Evolutionary conservation across 768 basidiomycete species (phyloP), one percentile per base, ranked within the genome.

Genomic region (Macrocybe gigantea): DNA sequence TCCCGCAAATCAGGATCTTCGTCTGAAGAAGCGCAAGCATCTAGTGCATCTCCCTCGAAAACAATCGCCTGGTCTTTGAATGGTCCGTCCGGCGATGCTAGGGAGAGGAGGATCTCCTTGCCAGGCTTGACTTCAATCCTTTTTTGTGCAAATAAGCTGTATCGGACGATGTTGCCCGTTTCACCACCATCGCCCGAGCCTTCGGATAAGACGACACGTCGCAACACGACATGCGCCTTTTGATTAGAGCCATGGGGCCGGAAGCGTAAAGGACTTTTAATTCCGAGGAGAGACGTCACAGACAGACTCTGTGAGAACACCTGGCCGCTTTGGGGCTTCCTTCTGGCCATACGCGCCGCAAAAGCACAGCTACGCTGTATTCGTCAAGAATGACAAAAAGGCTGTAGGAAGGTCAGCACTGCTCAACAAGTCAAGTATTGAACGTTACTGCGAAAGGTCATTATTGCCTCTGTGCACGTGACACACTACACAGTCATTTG

Each of bases 101-200:
- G 67, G 5, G 82, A 73, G 46, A 87, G 71, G 41, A 85, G 69
- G 44, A 87, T 77, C 64, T 83, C 81, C 63, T 83, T 83, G 49
- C 84, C 84, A 9, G 83, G 79, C 58, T 77, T 83, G 56, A 84
- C 75, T 58, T 80, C 80, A 60, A 87, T 80, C 51, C 79, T 68
- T 68, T 87, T 87, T 56, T 76, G 74, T 3, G 85, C 81, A 59
- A 83, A 82, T 9, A 87, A 66, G 58, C 73, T 78, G 59, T 83
- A 87, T 60, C 75, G 77, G 35, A 76, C 72, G 47, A 75, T 58
- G 30, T 64, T 57, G 15, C 60, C 56, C 13, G 62, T 61, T n/a
- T 67, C 63, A 7, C 60, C 71, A 44, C 71, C 71, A 45, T 73
- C 73, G 46, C 57, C 62, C 7, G 74, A 65, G 54, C 75, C 70